Percentiles rank a stretch among this genome's conserved stretches.
phyloP scores from a whole-genome alignment of 352 stramenopile genomes.

The Phytophthora hybrid region DNA sequence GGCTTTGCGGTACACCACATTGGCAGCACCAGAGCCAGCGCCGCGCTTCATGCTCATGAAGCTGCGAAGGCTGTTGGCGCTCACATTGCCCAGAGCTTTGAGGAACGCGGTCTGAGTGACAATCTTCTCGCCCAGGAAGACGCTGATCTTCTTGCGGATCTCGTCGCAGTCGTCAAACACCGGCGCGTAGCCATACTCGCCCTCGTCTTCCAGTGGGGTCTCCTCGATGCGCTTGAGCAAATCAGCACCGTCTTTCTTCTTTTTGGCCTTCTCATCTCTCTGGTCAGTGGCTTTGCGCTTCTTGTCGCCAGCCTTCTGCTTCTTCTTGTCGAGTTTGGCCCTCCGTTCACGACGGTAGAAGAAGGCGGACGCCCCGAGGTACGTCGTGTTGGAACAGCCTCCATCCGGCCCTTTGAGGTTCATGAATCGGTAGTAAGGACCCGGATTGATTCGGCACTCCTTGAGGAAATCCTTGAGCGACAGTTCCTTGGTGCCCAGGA shows the following conservation, averaged over 20 bases:
- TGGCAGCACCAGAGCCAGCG: slow-evolving; percentile 50
- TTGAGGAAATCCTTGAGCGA: slow-evolving; percentile 52
- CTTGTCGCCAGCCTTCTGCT: slow-evolving; percentile 4
- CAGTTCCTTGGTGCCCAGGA: slow-evolving; percentile 51
- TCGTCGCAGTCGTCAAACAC: slow-evolving; percentile 67
- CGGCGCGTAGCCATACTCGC: slow-evolving; percentile 40
- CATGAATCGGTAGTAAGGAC: slow-evolving; percentile 57
- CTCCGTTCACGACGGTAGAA: slow-evolving; percentile 43
- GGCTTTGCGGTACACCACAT: slow-evolving; percentile 50
- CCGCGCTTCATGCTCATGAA: slow-evolving; percentile 51
- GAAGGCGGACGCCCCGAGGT: slow-evolving; percentile 41
- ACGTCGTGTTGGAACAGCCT: slow-evolving; percentile 43
- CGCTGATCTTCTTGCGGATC: slow-evolving; percentile 54
- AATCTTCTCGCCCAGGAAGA: slow-evolving; percentile 41
- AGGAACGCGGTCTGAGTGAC: slow-evolving; percentile 51
- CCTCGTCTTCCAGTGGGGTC: slow-evolving; percentile 31
- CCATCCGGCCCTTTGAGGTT: slow-evolving; percentile 40
- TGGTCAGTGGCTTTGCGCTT: slow-evolving; percentile 32
- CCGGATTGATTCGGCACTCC: slow-evolving; percentile 44
- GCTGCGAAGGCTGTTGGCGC: slow-evolving; percentile 52
- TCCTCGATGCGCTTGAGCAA: slow-evolving; percentile 46
- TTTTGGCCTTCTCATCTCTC: slow-evolving; percentile 31
- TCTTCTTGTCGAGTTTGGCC: slow-evolving; percentile 18
- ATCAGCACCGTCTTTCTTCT: slow-evolving; percentile 34
- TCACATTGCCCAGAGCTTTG: slow-evolving; percentile 42